These are phyloP conservation scores for Vigna reflexopilosa DNA, from an alignment of 306 rosid species.

Conservation along the genomic window DNA sequence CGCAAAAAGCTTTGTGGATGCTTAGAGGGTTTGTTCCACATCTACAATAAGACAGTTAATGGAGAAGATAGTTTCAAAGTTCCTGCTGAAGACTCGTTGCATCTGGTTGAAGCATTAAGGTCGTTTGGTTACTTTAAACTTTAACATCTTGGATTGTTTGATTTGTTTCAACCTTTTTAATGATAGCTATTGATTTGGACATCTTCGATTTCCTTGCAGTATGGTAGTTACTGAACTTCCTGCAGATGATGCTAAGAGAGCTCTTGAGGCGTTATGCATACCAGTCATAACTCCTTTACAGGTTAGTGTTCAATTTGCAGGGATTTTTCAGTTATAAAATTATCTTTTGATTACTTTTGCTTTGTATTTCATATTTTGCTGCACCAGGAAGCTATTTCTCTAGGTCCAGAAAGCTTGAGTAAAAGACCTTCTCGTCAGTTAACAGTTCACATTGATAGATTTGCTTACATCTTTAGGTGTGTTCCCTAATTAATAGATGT, in stretches of 20 bases:
- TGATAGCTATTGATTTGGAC: slow-evolving; percentile 41
- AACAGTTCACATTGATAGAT: slow-evolving; percentile 93
- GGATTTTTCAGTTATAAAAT: neutral
- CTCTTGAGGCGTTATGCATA: slow-evolving; percentile 90
- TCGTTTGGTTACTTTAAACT: slow-evolving; percentile 42
- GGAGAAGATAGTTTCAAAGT: slow-evolving; percentile 94
- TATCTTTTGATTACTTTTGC: slow-evolving; percentile 42
- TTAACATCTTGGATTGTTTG: slow-evolving; percentile 21
- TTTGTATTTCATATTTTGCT: slow-evolving; percentile 42
- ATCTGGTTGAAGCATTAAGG: slow-evolving; percentile 98
- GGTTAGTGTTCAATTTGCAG: slow-evolving; percentile 58
- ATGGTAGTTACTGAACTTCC: slow-evolving; percentile 95
- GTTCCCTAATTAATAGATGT: slow-evolving; percentile 34
- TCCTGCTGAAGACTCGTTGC: slow-evolving; percentile 93
- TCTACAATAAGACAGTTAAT: slow-evolving; percentile 78
- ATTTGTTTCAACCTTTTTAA: slow-evolving; percentile 28
- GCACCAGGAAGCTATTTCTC: slow-evolving; percentile 84
- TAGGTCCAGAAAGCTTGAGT: slow-evolving; percentile 80
- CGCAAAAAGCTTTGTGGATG: slow-evolving; percentile 96
- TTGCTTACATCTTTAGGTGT: slow-evolving; percentile 96
- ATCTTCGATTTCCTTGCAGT: slow-evolving; percentile 56
- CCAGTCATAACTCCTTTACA: slow-evolving; percentile 93
- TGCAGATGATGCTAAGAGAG: slow-evolving; percentile 85
- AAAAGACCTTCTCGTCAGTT: slow-evolving; percentile 87
- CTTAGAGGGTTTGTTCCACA: slow-evolving; percentile 91